phyloP scores from a whole-genome alignment of 108 stramenopile species.

The Nitzschia sp. region DNA sequence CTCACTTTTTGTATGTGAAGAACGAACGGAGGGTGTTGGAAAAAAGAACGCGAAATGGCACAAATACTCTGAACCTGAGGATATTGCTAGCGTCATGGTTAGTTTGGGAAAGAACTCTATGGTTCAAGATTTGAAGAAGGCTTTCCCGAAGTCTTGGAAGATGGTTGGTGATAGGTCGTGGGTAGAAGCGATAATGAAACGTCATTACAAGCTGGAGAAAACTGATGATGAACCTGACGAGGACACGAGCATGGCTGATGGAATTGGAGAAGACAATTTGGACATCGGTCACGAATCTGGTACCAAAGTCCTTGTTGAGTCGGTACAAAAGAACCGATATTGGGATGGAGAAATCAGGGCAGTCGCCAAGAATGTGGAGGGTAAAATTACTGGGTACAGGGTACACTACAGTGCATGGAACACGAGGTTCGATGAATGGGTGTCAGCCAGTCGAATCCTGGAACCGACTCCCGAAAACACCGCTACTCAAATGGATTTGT shows the following conservation, averaged over 20 bases:
- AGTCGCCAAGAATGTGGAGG: slow-evolving; percentile 44
- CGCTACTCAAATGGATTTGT: slow-evolving; percentile 54
- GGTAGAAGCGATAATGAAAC: slow-evolving; percentile 55
- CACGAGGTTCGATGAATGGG: slow-evolving; percentile 83
- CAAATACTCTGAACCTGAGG: slow-evolving; percentile 61
- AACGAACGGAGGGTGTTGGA: neutral
- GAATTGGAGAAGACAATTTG: slow-evolving; percentile 16
- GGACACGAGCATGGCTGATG: neutral
- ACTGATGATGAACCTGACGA: slow-evolving; percentile 1
- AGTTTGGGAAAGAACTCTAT: slow-evolving; percentile 65
- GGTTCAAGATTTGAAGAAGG: slow-evolving; percentile 52
- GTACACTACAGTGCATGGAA: slow-evolving; percentile 84
- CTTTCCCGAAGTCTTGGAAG: slow-evolving; percentile 52
- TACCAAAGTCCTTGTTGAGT: slow-evolving; percentile 76
- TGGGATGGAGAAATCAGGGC: slow-evolving; percentile 73
- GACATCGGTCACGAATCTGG: slow-evolving; percentile 50
- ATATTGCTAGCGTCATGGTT: slow-evolving; percentile 76
- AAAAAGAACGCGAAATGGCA: slow-evolving; percentile 41
- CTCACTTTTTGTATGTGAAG: slow-evolving; percentile 59
- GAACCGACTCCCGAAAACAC: slow-evolving; percentile 66
- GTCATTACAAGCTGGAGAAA: slow-evolving; percentile 32
- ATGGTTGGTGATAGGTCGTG: slow-evolving; percentile 55
- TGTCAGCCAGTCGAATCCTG: slow-evolving; percentile 59
- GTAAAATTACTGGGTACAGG: slow-evolving; percentile 54
- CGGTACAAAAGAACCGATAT: slow-evolving; percentile 49